Percentiles rank a stretch among this genome's conserved stretches.
Conservation (phyloP, 352 stramenopile species). For the Phytophthora fragariae region DNA sequence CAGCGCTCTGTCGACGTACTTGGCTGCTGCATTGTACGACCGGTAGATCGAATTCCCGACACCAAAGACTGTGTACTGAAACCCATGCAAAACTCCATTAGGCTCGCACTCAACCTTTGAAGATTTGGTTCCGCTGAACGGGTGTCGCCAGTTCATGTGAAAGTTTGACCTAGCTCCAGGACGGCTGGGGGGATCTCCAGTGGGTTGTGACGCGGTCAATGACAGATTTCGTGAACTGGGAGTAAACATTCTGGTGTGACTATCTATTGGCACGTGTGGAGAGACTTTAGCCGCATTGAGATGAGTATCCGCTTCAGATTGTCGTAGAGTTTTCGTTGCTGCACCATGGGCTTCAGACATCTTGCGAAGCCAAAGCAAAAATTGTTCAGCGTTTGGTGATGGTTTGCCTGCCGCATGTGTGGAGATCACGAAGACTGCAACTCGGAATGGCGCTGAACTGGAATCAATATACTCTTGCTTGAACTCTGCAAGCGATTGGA, state of each 20-base stretch:
- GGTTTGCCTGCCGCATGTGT: constrained; percentile 94
- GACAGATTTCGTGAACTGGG: not conserved
- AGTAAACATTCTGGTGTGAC: not conserved
- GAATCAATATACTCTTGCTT: constrained; percentile 37
- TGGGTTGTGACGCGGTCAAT: not conserved
- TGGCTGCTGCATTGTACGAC: constrained; percentile 95
- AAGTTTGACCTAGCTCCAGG: not conserved
- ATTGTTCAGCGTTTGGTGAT: constrained; percentile 46
- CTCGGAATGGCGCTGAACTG: constrained; percentile 24
- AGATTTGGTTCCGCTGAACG: not conserved
- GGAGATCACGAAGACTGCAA: constrained; percentile 89
- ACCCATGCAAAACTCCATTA: constrained; percentile 47
- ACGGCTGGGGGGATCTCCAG: not conserved
- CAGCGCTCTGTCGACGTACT: constrained; percentile 89
- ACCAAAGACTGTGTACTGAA: constrained; percentile 95
- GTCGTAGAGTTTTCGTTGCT: not conserved
- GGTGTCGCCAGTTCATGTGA: constrained; percentile 5
- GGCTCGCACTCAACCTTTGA: constrained; percentile 8
- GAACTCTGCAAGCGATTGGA: constrained; percentile 51
- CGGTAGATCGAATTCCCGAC: constrained; percentile 96
- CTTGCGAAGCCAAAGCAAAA: constrained; percentile 27
- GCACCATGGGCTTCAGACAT: constrained; percentile 2
- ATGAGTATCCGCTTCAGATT: not conserved
- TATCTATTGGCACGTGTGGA: not conserved
- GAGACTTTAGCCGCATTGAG: not conserved